Base-by-base conservation (phyloP, 257 asterid genomes). In the Handroanthus guayacan region DNA sequence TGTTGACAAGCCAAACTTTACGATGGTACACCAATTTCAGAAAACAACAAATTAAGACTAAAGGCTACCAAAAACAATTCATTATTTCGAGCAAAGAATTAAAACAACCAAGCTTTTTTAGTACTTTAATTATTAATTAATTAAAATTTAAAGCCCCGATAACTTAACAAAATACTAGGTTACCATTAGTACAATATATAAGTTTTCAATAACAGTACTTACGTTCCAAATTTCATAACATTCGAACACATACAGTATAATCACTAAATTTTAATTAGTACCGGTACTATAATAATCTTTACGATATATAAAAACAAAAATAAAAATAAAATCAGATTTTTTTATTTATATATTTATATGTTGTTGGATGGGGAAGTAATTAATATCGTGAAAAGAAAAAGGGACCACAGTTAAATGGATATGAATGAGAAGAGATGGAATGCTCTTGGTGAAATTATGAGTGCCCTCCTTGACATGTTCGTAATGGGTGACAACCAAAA, bases 401-500 rank as follows among this genome's bases (percentile, higher is more conserved):
- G 76, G 89, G 91, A 82, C 89, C 91, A 87, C 87, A 72, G 9
- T 55, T 79, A 73, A n/a, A 70, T 37, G 48, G 67, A 65, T 76
- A 79, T 77, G 79, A 79, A 80, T 82, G 50, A 69, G 66, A 75
- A 77, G 75, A 84, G 48, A 81, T 60, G 81, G 61, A 76, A 74
- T 75, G 62, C 51, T 62, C 38, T 68, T 55, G 38, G 25, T 55
- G 81, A 77, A 86, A 76, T 75, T 67, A 75, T 75, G 74, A 68
- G 67, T 66, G 75, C 48, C 61, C 80, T 65, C 61, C 43, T 67
- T 25, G 1, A 25, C 31, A 25, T 25, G 31, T 66, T 61, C 71
- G 13, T 54, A 57, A 84, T 72, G 88, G 88, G 86, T 88, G 87
- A 79, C 89, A 81, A 79, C 85, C 68, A 44, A 54, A 78, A 77